A percentile compares a stretch with the other conserved stretches of the same genome.
Conservation (phyloP, 345 rosid genomes). For the Anastatica hierochuntica region DNA sequence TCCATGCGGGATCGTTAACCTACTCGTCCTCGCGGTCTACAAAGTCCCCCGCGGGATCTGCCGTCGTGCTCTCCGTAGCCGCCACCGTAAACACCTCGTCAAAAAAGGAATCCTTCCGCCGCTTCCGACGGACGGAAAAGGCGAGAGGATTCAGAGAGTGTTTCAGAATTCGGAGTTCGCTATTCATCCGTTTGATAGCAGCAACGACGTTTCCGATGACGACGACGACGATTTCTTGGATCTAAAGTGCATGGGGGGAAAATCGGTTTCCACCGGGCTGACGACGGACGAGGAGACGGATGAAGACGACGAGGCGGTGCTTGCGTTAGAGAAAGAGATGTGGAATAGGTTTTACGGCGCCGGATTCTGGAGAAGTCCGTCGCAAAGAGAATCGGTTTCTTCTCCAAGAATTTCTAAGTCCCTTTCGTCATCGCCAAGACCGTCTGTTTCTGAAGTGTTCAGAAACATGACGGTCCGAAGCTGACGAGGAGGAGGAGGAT, state of each 20-base stretch:
- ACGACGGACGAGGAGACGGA: conserved; percentile 24
- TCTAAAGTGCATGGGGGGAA: conserved; percentile 4
- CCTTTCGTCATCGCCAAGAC: conserved; percentile 7
- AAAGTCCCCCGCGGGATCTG: conserved; percentile 54
- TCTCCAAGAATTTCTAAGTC: conserved; percentile 18
- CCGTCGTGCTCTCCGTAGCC: conserved; percentile 32
- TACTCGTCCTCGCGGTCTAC: conserved; percentile 43
- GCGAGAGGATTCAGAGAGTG: conserved; percentile 16
- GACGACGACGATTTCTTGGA: conserved; percentile 14
- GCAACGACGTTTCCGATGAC: conserved; percentile 14
- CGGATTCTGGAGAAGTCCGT: conserved; percentile 71
- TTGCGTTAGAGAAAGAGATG: conserved; percentile 52
- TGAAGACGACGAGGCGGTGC: conserved; percentile 24
- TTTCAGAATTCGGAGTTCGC: conserved; percentile 29
- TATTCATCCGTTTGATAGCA: conserved; percentile 24
- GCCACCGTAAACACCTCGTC: conserved; percentile 28
- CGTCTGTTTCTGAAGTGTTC: conserved; percentile 7
- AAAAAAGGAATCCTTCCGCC: conserved; percentile 30
- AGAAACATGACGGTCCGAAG: background rate
- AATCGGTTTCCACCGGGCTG: conserved; percentile 1
- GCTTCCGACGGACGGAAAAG: background rate
- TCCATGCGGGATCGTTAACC: conserved; percentile 45
- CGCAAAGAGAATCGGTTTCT: conserved; percentile 32
- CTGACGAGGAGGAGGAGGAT: conserved; percentile 4
- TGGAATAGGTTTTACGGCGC: conserved; percentile 48